Percentiles rank a stretch among this genome's conserved stretches.
phyloP scores from a whole-genome alignment of 805 yeast genomes.

The Debaryomyces prosopidis region DNA sequence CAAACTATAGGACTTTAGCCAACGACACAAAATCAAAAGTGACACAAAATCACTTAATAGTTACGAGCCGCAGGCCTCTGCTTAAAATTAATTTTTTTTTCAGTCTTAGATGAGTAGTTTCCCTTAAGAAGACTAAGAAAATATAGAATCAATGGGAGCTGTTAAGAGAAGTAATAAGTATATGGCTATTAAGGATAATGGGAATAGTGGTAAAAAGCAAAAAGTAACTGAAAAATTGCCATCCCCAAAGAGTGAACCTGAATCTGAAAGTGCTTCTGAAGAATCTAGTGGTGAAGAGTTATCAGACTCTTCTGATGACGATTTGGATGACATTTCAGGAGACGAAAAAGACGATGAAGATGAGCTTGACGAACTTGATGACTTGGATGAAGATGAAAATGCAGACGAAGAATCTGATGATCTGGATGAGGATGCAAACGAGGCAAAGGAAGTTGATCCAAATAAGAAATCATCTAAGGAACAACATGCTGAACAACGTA shows the following conservation, averaged over 20 bases:
- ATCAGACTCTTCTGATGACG: constrained; percentile 12
- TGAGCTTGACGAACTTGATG: constrained; percentile 15
- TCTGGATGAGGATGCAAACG: constrained; percentile 22
- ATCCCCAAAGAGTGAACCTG: constrained; percentile 15
- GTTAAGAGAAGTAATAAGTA: constrained; percentile 34
- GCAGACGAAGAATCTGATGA: constrained; percentile 28
- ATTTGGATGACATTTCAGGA: constrained; percentile 10
- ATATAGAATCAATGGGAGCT: constrained; percentile 2
- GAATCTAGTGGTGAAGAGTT: constrained; percentile 8
- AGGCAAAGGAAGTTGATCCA: constrained; percentile 31
- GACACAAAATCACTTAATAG: background rate
- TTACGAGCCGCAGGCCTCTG: constrained; percentile 5
- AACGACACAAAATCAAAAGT: background rate
- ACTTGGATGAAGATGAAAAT: constrained; percentile 19
- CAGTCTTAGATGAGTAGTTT: background rate
- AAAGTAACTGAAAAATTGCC: constrained; percentile 32
- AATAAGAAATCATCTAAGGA: constrained; percentile 57
- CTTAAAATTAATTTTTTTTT: constrained; percentile 9
- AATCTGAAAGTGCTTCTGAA: constrained; percentile 12
- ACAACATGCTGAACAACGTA: constrained; percentile 81
- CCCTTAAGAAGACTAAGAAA: background rate
- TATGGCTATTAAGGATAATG: constrained; percentile 17
- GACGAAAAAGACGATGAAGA: constrained; percentile 20
- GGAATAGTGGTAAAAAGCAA: constrained; percentile 19
- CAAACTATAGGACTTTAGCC: too few relatives aligned